Evolutionary conservation across 2,329 filamentous ascomycete genomes (phyloP), one percentile per base, ranked within the genome.

Genomic region (Proliferodiscus dingleyae): DNA sequence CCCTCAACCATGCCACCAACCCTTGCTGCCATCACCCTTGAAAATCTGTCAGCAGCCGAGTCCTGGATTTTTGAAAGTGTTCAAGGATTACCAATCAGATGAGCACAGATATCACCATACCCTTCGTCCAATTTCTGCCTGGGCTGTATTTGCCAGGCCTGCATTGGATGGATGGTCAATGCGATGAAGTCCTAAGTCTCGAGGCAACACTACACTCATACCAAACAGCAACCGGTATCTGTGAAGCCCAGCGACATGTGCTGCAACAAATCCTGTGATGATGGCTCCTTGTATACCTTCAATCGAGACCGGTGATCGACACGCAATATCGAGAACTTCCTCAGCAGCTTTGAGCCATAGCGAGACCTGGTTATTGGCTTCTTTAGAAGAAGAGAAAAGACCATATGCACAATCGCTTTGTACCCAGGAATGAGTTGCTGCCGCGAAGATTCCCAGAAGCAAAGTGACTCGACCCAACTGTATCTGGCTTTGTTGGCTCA

Each of bases 81-180:
- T 26, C 24, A 15, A 21, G 15, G 32, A 30, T 5, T 52, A 66
- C 65, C 64, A 68, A 46, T 68, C 66, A 26, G 60, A 55, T 16
- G 61, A 53, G 28, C 55, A 60, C 3, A 68, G 41, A 56, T 68
- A 66, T 66, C 66, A 68, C 66, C 64, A 68, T 1, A 65, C 53
- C 15, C 66, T 60, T 30, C 67, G 45, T n/a, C 58, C 57, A 7
- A 67, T 61, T 38, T 68, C 66, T 19, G 56, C 55, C 26, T 51
- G 45, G 6, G 37, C 37, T 22, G 23, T 34, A n/a, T 44, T 43
- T 5, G 61, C 48, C 4, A 56, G 48, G 10, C 52, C 43, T 21
- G 54, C 30, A 36, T 49, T 51, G 9, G 42, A 49, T 22, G 47
- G 45, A 19, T 47, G 48, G 29, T 53, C 50, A 15, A 52, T 46